Conservation (phyloP, 345 rosid species). For the Alliaria petiolata region DNA sequence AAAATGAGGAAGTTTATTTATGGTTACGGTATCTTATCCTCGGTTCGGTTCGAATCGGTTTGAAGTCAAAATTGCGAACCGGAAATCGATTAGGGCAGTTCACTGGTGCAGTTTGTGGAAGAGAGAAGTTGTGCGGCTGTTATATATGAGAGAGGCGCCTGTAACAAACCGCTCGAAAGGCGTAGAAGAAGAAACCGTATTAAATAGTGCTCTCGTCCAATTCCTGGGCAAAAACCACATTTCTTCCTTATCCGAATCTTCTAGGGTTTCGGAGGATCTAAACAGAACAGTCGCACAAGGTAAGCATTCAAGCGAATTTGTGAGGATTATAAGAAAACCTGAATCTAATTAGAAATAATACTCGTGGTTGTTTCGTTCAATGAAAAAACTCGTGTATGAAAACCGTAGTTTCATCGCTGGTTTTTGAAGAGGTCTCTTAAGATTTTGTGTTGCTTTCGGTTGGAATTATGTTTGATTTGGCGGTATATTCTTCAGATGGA, state of each 20-base stretch:
- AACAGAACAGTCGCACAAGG: constrained; percentile 19
- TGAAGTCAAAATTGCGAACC: neutral
- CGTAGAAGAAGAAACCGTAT: constrained; percentile 59
- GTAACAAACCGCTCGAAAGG: constrained; percentile 28
- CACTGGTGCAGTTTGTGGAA: constrained; percentile 27
- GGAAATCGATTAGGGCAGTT: constrained; percentile 55
- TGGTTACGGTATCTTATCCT: neutral
- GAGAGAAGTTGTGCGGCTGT: constrained; percentile 19
- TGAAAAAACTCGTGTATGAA: neutral
- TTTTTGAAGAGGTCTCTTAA: neutral
- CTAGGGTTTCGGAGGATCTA: constrained; percentile 24
- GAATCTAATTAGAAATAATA: neutral
- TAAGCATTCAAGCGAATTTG: neutral
- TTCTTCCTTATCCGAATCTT: constrained; percentile 17
- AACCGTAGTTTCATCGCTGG: neutral
- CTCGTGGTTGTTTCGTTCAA: neutral
- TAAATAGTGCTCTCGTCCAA: constrained; percentile 46
- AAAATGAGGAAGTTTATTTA: no score
- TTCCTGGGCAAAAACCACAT: constrained; percentile 28
- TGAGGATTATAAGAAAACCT: neutral
- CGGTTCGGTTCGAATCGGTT: constrained; percentile 6
- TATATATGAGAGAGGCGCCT: constrained; percentile 40
- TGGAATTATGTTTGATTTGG: neutral
- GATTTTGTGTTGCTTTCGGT: neutral
- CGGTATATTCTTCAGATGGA: constrained; percentile 48